These are phyloP conservation scores for Oryza nivara DNA, from an alignment of 176 grass and related monocot genomes.

Conservation along the genomic window DNA sequence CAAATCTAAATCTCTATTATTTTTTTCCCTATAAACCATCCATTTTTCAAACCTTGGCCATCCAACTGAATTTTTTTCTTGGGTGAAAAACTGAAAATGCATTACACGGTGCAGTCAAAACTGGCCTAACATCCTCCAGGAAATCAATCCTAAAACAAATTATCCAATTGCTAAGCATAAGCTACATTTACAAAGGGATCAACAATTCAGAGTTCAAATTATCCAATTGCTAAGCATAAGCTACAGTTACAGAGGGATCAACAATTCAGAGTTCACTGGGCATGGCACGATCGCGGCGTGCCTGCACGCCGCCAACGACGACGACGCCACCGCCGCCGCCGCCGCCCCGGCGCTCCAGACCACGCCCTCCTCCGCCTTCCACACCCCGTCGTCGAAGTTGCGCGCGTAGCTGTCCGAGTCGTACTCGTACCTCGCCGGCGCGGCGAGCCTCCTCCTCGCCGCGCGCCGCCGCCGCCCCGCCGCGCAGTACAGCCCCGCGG, in stretches of 20 bases:
- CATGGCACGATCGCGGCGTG: neutral
- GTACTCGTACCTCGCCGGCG: conserved; percentile 50
- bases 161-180: neutral
- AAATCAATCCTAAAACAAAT: neutral
- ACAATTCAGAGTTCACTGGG: neutral
- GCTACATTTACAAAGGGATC: too few species aligned
- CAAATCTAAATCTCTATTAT: neutral
- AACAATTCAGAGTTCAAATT: neutral
- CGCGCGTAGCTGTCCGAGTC: conserved; percentile 57
- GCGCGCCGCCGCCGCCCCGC: conserved; percentile 6
- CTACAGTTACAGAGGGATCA: neutral
- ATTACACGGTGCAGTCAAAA: neutral
- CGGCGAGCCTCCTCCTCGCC: neutral
- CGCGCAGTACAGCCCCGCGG: conserved; percentile 32
- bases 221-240: neutral
- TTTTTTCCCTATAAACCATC: neutral
- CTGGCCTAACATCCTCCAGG: neutral
- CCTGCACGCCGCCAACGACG: conserved; percentile 8
- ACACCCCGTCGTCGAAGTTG: conserved; percentile 70
- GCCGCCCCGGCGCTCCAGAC: conserved; percentile 32
- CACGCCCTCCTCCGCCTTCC: conserved; percentile 64
- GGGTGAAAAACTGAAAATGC: too few species aligned
- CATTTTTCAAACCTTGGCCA: neutral
- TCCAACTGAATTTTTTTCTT: neutral
- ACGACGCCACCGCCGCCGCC: too few species aligned